Percentiles rank a stretch among this genome's conserved stretches.
Conservation (phyloP, 176 grass and related monocot genomes). For the Phyllostachys edulis region DNA sequence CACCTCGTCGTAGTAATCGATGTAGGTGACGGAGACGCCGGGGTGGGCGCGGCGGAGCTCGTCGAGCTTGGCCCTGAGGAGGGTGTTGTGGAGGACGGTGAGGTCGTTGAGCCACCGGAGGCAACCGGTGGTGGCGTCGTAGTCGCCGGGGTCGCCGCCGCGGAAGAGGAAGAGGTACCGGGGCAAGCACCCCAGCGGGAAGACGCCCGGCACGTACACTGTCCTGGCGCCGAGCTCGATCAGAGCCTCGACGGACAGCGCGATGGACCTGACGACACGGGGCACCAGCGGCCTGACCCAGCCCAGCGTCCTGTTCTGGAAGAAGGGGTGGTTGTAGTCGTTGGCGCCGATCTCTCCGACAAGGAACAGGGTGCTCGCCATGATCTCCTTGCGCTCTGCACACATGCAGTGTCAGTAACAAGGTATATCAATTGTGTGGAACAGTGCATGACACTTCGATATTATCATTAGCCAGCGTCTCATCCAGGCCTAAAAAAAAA, state of each 20-base stretch:
- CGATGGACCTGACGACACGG: constrained; percentile 38
- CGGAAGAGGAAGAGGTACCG: constrained; percentile 40
- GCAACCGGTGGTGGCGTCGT: constrained; percentile 30
- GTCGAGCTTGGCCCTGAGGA: constrained; percentile 21
- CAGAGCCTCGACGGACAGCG: background rate
- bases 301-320: constrained; percentile 34
- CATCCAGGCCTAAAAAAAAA: too few species aligned
- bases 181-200: constrained; percentile 46
- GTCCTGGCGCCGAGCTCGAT: constrained; percentile 48
- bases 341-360: constrained; percentile 73
- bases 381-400: constrained; percentile 43
- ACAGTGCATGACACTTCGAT: too few species aligned
- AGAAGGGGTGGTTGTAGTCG: constrained; percentile 72
- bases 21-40: constrained; percentile 25
- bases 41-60: constrained; percentile 22
- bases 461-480: too few species aligned
- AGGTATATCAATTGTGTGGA: too few species aligned
- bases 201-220: constrained; percentile 41
- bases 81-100: constrained; percentile 15
- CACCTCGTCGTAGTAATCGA: constrained; percentile 45
- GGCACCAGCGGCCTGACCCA: constrained; percentile 48
- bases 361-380: constrained; percentile 56
- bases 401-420: background rate
- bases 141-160: background rate
- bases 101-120: constrained; percentile 45